phyloP scores from a whole-genome alignment of 495 filamentous ascomycete species.

The Penicillium lagena region DNA sequence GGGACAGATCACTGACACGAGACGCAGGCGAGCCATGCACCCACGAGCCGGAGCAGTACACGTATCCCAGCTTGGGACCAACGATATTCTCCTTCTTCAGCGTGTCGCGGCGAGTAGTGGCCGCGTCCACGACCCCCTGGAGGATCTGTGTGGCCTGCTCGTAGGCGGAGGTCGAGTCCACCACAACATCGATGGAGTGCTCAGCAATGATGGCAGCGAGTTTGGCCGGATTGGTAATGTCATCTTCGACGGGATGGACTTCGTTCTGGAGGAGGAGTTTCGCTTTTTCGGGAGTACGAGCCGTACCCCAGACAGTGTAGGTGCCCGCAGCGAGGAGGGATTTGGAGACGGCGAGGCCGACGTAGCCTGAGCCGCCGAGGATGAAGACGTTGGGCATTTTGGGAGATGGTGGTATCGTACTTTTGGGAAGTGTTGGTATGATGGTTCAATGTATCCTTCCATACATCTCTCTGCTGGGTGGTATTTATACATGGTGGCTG shows the following conservation, averaged over 20 bases:
- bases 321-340: constrained; percentile 24
- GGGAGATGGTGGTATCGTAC: too few relatives aligned
- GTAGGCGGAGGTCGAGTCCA: constrained; percentile 21
- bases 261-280: constrained; percentile 17
- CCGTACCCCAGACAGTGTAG: constrained; percentile 34
- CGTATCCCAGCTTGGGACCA: constrained; percentile 32
- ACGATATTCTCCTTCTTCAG: constrained; percentile 4
- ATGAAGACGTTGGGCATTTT: constrained; percentile 37
- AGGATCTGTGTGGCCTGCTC: constrained; percentile 13
- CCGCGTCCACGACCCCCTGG: constrained; percentile 10
- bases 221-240: constrained; percentile 3
- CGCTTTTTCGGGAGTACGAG: constrained; percentile 26
- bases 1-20: constrained; percentile 23
- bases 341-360: constrained; percentile 27
- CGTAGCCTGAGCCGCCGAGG: constrained; percentile 37
- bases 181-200: constrained; percentile 28
- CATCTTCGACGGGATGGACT: constrained; percentile 20
- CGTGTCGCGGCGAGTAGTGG: constrained; percentile 9
- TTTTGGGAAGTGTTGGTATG: too few relatives aligned
- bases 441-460: too few relatives aligned
- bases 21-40: constrained; percentile 24
- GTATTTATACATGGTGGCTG: too few relatives aligned
- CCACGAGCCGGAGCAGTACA: constrained; percentile 38
- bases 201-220: constrained; percentile 12
- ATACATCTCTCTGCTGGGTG: too few relatives aligned